phyloP scores from a whole-genome alignment of 2,329 filamentous ascomycete genomes.

The Sporothrix inflata region DNA sequence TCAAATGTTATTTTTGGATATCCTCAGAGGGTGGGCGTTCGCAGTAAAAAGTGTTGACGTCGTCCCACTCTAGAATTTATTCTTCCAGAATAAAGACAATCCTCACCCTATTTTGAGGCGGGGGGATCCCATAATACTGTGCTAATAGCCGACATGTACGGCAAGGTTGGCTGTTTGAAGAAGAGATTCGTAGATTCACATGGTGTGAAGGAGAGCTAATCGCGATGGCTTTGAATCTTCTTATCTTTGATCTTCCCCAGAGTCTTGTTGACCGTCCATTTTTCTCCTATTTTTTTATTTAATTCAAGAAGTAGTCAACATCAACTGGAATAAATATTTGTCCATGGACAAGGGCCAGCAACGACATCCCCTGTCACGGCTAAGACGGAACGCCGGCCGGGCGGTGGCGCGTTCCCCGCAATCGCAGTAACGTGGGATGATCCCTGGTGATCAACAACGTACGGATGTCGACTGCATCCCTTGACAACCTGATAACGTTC shows the following conservation, averaged over 20 bases:
- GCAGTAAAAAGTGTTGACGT: neutral
- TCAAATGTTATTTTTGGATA: neutral
- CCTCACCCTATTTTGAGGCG: too few species aligned
- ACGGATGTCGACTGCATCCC: neutral
- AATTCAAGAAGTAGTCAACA: neutral
- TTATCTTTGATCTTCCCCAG: too few species aligned
- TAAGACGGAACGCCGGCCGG: slow-evolving; percentile 11
- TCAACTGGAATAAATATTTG: neutral
- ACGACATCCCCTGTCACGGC: neutral
- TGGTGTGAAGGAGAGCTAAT: neutral
- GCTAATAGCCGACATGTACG: neutral
- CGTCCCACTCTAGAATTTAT: neutral
- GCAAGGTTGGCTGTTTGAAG: too few species aligned
- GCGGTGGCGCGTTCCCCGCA: neutral
- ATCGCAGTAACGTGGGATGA: slow-evolving; percentile 17
- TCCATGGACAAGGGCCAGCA: neutral
- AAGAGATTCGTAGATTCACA: too few species aligned
- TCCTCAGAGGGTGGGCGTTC: neutral
- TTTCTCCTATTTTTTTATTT: neutral
- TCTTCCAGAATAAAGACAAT: too few species aligned
- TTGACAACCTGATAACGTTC: neutral
- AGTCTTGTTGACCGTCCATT: too few species aligned
- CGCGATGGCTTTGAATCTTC: too few species aligned
- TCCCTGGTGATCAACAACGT: slow-evolving; percentile 2
- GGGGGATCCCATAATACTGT: too few species aligned